A percentile compares a stretch with the other conserved stretches of the same genome.
phyloP scores from a whole-genome alignment of 139 green algal species.

The Astrephomene gubernaculifera region DNA sequence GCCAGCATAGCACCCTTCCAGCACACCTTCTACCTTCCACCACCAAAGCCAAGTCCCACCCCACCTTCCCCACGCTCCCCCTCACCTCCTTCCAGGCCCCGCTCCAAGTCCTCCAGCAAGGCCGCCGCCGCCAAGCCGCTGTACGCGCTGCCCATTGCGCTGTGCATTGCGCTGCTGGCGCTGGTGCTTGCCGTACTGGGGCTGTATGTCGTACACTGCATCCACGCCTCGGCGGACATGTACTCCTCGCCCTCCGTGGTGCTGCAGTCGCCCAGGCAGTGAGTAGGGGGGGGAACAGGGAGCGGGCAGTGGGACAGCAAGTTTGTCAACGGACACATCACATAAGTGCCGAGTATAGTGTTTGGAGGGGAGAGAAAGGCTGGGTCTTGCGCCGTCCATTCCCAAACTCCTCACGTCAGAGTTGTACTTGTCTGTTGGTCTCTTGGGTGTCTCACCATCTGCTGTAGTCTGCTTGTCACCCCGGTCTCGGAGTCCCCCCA shows the following conservation, averaged over 20 bases:
- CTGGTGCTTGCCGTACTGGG: constrained; percentile 52
- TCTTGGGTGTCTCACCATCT: no score
- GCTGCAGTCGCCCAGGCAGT: constrained; percentile 73
- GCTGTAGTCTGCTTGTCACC: no score
- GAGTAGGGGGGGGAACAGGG: not conserved
- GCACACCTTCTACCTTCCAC: not conserved
- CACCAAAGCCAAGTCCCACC: no score
- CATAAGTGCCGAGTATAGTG: no score
- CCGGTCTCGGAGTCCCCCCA: no score
- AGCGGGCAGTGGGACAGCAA: no score
- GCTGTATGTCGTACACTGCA: constrained; percentile 86
- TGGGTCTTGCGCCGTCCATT: no score
- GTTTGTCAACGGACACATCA: no score
- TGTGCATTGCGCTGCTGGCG: constrained; percentile 7
- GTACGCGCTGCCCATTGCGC: constrained; percentile 15
- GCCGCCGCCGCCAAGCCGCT: not conserved
- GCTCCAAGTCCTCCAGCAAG: not conserved
- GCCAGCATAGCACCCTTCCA: no score
- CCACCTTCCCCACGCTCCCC: not conserved
- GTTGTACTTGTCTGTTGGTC: no score
- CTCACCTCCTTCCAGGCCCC: not conserved
- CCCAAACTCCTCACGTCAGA: no score
- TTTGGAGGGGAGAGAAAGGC: no score
- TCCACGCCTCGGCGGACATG: constrained; percentile 85
- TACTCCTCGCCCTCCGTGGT: constrained; percentile 97